Evolutionary conservation across 345 rosid genomes (phyloP), one percentile per base, ranked within the genome.

Genomic region (Gossypium raimondii): DNA sequence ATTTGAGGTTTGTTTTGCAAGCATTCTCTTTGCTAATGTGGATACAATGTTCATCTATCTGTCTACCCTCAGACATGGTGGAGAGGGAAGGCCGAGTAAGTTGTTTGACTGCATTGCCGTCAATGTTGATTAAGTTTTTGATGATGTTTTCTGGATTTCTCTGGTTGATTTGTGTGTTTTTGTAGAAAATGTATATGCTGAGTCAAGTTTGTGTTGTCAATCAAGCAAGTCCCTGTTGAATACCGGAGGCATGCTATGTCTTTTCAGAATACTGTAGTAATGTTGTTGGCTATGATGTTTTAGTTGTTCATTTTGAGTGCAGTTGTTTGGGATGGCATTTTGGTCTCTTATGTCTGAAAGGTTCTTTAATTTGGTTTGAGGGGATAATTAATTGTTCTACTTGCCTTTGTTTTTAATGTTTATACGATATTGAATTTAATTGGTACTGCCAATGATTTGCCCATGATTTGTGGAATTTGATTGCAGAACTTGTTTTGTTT

Each of bases 1-100:
- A 53, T 92, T 93, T 77, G 98, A 95, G 96, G 99, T 87, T 66
- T 34, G 88, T 79, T 81, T 52, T 4, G 13, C 29, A 60, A 58
- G 6, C 48, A 2, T 55, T 56, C 7, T 38, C 63, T 55, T 43
- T 62, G 58, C 43, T 64, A 4, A 2, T 70, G 34, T 11, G 34
- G 64, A 53, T 53, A 11, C 50, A 70, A 34, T 60, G 63, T 38
- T 10, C 47, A 8, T 58, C 9, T 13, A 25, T 73, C 55, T 57
- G 22, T 76, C 69, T 58, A 47, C 24, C 16, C 63, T 43, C 27
- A 0, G 16, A 55, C 18, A 3, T 9, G 22, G 47, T 56, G 24
- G 72, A 27, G 48, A 53, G 17, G 56, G 65, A 65, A 44, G 43
- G 24, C 16, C 9, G 7, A 8, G 20, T 16, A 45, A 60, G 7